phyloP scores from a whole-genome alignment of 73 alveolate species.

The Breviolum minutum region DNA sequence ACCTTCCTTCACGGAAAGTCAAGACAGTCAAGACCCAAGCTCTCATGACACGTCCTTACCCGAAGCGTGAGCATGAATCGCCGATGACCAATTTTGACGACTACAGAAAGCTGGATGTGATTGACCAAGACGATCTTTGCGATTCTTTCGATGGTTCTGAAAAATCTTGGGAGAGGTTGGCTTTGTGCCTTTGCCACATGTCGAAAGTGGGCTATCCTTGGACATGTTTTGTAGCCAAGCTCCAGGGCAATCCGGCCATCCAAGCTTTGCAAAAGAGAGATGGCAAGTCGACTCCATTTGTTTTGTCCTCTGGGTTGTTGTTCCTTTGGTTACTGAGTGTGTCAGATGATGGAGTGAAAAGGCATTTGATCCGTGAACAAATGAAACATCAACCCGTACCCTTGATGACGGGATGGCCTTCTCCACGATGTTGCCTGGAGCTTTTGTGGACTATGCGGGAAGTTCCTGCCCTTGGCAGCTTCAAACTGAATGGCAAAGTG shows the following conservation, averaged over 20 bases:
- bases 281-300: neutral
- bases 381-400: constrained; percentile 40
- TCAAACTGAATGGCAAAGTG: neutral
- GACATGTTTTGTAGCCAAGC: constrained; percentile 2
- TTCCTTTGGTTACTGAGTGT: constrained; percentile 1
- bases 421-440: neutral
- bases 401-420: constrained; percentile 16
- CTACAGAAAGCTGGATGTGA: constrained; percentile 12
- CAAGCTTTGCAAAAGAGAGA: neutral
- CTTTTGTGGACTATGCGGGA: constrained; percentile 30
- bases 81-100: neutral
- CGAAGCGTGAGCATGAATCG: neutral
- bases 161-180: neutral
- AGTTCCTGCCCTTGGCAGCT: neutral
- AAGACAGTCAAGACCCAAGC: neutral
- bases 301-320: neutral
- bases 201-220: constrained; percentile 40
- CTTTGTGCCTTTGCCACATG: constrained; percentile 37
- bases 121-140: neutral
- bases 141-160: neutral
- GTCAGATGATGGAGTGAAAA: neutral
- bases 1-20: neutral
- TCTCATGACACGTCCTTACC: neutral
- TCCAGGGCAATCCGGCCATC: neutral
- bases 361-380: neutral